phyloP scores from a whole-genome alignment of 371 early-diverging fungal genomes.

The Saksenaea vasiformis region DNA sequence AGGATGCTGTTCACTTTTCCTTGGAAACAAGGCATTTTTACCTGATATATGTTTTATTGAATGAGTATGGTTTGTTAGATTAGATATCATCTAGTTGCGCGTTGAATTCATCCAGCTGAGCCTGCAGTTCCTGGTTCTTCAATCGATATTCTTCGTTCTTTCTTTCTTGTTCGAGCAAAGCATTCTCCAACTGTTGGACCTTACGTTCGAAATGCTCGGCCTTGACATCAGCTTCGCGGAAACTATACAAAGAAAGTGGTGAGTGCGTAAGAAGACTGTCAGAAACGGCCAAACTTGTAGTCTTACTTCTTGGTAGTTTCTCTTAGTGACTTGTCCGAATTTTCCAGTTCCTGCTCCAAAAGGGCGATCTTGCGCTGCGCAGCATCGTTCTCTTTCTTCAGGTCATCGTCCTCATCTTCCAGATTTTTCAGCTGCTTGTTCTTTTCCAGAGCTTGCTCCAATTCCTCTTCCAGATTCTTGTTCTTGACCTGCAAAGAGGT shows the following conservation, averaged over 20 bases:
- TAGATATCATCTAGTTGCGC: slow-evolving; percentile 71
- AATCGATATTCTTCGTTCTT: slow-evolving; percentile 64
- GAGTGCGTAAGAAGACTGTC: not conserved
- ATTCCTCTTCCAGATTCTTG: slow-evolving; percentile 62
- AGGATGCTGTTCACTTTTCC: too few species aligned
- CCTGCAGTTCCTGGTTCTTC: slow-evolving; percentile 63
- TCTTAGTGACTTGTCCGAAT: slow-evolving; percentile 64
- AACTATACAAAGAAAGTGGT: slow-evolving; percentile 37
- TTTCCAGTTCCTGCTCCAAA: slow-evolving; percentile 71
- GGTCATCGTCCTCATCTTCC: slow-evolving; percentile 64
- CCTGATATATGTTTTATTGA: not conserved
- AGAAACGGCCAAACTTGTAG: not conserved
- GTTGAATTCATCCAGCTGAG: slow-evolving; percentile 73
- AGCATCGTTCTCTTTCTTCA: slow-evolving; percentile 67
- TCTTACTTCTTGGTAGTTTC: slow-evolving; percentile 72
- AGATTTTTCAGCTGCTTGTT: slow-evolving; percentile 60
- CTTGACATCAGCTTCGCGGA: slow-evolving; percentile 77
- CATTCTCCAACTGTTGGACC: slow-evolving; percentile 70
- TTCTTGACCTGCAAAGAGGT: slow-evolving; percentile 69
- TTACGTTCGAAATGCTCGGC: slow-evolving; percentile 83
- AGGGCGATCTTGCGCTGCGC: slow-evolving; percentile 63
- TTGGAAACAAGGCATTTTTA: too few species aligned
- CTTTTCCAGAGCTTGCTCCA: slow-evolving; percentile 63
- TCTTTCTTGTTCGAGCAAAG: slow-evolving; percentile 58
- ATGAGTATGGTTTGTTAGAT: slow-evolving; percentile 9